A percentile compares a stretch with the other conserved stretches of the same genome.
These are phyloP conservation scores for Aspergillus clavatus DNA, from an alignment of 2,329 filamentous ascomycete genomes.

Conservation along the genomic window DNA sequence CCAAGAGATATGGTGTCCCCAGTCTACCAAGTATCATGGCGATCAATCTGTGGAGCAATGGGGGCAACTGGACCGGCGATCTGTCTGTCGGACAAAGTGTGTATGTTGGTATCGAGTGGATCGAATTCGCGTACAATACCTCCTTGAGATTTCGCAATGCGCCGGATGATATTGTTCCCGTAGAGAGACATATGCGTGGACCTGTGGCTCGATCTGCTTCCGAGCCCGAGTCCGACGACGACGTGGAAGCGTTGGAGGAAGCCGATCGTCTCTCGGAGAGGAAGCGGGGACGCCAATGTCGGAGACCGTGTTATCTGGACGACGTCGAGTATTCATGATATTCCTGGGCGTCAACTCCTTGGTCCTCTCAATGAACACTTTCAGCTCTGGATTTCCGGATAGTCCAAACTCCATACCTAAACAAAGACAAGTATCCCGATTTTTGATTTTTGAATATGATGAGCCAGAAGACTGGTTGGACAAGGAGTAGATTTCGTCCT, in stretches of 20 bases:
- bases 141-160: conserved; percentile 14
- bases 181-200: neutral
- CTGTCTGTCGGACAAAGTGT: conserved; percentile 35
- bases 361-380: neutral
- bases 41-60: conserved; percentile 43
- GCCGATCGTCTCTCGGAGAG: neutral
- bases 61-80: conserved; percentile 40
- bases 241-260: too few species aligned
- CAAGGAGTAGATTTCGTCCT: neutral
- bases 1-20: conserved; percentile 36
- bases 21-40: conserved; percentile 34
- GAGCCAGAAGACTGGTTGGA: neutral
- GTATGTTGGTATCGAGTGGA: conserved; percentile 39
- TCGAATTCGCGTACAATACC: conserved; percentile 39
- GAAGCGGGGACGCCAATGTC: neutral
- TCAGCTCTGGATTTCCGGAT: neutral
- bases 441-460: neutral
- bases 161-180: neutral
- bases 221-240: neutral
- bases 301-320: conserved; percentile 9
- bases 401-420: neutral
- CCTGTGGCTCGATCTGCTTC: neutral
- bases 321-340: conserved; percentile 5
- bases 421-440: too few species aligned
- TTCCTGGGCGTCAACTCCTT: neutral